Conservation (phyloP, 1,284 basidiomycete species). For the Phylloporus gajari region DNA sequence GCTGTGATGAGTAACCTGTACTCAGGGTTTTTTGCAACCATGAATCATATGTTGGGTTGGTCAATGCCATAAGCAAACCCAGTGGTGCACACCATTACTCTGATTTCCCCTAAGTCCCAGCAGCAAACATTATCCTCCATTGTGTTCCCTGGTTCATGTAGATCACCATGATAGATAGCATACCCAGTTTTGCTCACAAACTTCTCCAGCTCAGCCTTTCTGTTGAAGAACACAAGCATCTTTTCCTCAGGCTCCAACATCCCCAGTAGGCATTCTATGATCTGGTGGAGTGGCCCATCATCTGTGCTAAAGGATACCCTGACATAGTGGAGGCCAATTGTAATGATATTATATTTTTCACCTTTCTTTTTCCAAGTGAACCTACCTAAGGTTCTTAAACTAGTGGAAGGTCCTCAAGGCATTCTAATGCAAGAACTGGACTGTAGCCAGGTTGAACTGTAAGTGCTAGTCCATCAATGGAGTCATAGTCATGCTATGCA, state of each 20-base stretch:
- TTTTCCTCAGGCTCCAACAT: neutral
- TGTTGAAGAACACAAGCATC: conserved; percentile 1
- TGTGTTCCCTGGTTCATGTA: neutral
- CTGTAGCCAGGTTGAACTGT: no score
- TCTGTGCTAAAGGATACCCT: neutral
- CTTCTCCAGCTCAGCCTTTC: neutral
- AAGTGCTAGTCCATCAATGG: no score
- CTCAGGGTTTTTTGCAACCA: no score
- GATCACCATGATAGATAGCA: neutral
- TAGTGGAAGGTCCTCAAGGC: no score
- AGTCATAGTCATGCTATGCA: no score
- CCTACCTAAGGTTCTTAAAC: no score
- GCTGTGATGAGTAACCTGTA: neutral
- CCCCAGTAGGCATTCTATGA: neutral
- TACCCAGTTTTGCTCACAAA: neutral
- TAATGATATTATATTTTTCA: no score
- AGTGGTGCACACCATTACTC: conserved; percentile 7
- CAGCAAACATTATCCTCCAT: neutral
- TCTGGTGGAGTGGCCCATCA: neutral
- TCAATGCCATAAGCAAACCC: neutral
- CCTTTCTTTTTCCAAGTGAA: no score
- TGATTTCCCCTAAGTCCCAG: neutral
- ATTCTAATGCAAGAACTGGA: no score
- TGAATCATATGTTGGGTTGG: neutral
- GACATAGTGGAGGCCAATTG: neutral